Evolutionary conservation across 805 yeast species (phyloP), one percentile per base, ranked within the genome.

Genomic region (Teunomyces funiuensis): DNA sequence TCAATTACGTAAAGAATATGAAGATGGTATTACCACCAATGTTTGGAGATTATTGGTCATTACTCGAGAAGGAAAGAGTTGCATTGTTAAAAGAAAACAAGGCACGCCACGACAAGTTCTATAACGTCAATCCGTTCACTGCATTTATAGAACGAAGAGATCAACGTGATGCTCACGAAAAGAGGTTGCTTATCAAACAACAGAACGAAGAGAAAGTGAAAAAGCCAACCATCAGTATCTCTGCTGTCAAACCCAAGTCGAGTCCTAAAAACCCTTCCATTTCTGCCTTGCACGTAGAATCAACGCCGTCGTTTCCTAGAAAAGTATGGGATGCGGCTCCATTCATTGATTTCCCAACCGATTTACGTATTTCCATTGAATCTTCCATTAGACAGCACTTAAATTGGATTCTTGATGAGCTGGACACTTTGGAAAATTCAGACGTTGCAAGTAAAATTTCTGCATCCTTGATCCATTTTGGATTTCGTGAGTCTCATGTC

Each of bases 1-100:
- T 91, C 14, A 82, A 90, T 27, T 86, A 81, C 45, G 83, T 82
- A 51, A 89, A 89, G 52, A 89, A 88, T 57, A 60, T 91, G 62
- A 86, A 86, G 45, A 82, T 90, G 90, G 83, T 88, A 54, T 71
- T 91, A 10, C 98, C 98, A 0, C 79, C 83, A 3, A 80, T 83
- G 23, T 96, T 88, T 58, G 80, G 88, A 48, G 77, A 77, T 37
- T 69, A 87, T 19, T 91, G 98, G 98, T 61, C 71, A 16, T 79
- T 76, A 15, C 64, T 91, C 43, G 96, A 87, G 41, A 71, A 67
- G 5, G 77, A 73, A 44, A 70, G 95, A 43, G 71, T 74, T 47
- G 54, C 60, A 29, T 46, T 80, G n/a, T 46, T 71, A 27, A 75
- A 74, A 43, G 63, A 60, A 6, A 68, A 79, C 53, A 72, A 76